Evolutionary conservation across 768 basidiomycete species (phyloP).

Genomic region (Baorangia bicolor): DNA sequence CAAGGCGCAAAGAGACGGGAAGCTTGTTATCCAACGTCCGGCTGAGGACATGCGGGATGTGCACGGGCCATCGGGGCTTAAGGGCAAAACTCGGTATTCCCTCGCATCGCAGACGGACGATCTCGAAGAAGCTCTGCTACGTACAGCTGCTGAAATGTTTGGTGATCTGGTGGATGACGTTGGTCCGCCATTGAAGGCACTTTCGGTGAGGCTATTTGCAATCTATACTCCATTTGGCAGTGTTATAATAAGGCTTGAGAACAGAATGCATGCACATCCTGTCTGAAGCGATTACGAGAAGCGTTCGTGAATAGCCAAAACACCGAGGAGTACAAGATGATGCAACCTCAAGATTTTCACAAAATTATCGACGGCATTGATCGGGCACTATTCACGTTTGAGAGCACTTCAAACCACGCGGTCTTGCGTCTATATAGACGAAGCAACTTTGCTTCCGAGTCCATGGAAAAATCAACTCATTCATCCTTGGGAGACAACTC

Average conservation of each 20-base stretch:
- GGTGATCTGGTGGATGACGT: conserved; percentile 78
- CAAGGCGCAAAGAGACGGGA: conserved; percentile 52
- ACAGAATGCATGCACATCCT: conserved; percentile 59
- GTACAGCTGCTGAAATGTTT: conserved; percentile 71
- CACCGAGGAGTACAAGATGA: conserved; percentile 30
- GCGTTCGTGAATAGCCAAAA: conserved; percentile 53
- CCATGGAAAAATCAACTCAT: conserved; percentile 13
- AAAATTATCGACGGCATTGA: conserved; percentile 66
- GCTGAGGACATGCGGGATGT: conserved; percentile 16
- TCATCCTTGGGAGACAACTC: conserved; percentile 32
- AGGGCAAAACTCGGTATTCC: conserved; percentile 29
- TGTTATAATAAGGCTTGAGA: neutral
- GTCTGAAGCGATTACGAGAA: conserved; percentile 62
- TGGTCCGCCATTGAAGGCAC: conserved; percentile 69
- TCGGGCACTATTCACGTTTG: conserved; percentile 68
- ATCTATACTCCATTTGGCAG: neutral
- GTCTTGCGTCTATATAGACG: conserved; percentile 71
- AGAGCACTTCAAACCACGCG: conserved; percentile 82
- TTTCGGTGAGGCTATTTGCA: conserved; percentile 52
- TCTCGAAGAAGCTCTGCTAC: conserved; percentile 38
- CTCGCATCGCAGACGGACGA: conserved; percentile 39
- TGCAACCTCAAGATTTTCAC: conserved; percentile 59
- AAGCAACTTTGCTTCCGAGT: conserved; percentile 36
- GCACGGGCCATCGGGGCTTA: conserved; percentile 11
- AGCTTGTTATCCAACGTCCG: conserved; percentile 33